A percentile compares a stretch with the other conserved stretches of the same genome.
phyloP scores from a whole-genome alignment of 768 basidiomycete species.

The Gymnopilus dilepis region DNA sequence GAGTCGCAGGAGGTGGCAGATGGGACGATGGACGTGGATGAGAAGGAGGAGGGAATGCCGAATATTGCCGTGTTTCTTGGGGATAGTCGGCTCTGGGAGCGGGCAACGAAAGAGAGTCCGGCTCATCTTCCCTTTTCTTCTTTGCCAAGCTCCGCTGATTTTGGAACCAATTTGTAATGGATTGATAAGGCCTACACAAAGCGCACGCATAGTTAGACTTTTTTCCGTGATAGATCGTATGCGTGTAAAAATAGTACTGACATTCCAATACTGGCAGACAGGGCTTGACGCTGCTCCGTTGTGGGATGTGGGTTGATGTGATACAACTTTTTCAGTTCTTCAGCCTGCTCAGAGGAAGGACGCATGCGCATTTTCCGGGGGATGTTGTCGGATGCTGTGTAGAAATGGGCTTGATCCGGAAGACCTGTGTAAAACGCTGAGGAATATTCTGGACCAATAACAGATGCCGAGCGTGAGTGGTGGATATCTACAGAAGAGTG shows the following conservation, averaged over 20 bases:
- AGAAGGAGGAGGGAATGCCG: slow-evolving; percentile 54
- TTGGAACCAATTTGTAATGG: slow-evolving; percentile 88
- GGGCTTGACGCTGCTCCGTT: slow-evolving; percentile 65
- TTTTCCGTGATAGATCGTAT: slow-evolving; percentile 33
- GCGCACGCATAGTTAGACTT: slow-evolving; percentile 30
- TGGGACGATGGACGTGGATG: slow-evolving; percentile 50
- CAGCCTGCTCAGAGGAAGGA: slow-evolving; percentile 66
- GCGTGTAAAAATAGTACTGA: slow-evolving; percentile 49
- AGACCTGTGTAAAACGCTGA: slow-evolving; percentile 51
- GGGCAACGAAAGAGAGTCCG: slow-evolving; percentile 26
- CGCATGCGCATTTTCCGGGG: slow-evolving; percentile 68
- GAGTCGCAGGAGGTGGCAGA: slow-evolving; percentile 40
- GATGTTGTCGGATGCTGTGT: slow-evolving; percentile 55
- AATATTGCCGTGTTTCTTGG: slow-evolving; percentile 45
- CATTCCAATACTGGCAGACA: slow-evolving; percentile 78
- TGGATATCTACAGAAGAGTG: slow-evolving; percentile 39
- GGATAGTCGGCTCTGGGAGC: slow-evolving; percentile 38
- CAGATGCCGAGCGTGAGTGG: slow-evolving; percentile 40
- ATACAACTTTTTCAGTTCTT: slow-evolving; percentile 72
- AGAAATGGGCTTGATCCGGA: slow-evolving; percentile 53
- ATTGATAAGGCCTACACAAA: slow-evolving; percentile 70
- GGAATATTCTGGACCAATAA: slow-evolving; percentile 37
- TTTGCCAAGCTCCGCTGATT: slow-evolving; percentile 81
- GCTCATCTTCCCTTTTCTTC: slow-evolving; percentile 68
- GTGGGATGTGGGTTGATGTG: slow-evolving; percentile 69